Evolutionary conservation across 164 flowering plant genomes (phyloP).

Genomic region (Dillenia turbinata): DNA sequence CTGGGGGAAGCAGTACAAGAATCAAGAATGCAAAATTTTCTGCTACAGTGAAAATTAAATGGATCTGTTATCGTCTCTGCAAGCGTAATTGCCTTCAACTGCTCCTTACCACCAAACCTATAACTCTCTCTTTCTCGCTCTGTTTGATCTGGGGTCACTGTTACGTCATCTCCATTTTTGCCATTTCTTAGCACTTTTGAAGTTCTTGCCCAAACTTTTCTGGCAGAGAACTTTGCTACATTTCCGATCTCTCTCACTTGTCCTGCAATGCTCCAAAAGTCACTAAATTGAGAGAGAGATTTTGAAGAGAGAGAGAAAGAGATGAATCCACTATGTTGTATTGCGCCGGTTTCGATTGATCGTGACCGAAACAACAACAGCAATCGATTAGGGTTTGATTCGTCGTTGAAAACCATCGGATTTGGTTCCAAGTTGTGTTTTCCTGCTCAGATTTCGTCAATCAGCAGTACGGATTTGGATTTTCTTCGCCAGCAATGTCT

Average conservation of each 20-base stretch:
- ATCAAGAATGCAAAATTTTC: background rate
- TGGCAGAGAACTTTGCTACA: background rate
- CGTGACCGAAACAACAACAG: slow-evolving; percentile 44
- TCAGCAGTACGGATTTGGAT: slow-evolving; percentile 25
- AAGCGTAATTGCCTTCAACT: slow-evolving; percentile 11
- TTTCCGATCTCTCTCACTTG: slow-evolving; percentile 24
- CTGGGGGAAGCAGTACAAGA: too few relatives aligned
- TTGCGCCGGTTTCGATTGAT: slow-evolving; percentile 94
- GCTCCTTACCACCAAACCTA: slow-evolving; percentile 8
- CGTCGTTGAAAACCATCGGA: slow-evolving; percentile 19
- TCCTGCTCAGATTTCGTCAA: slow-evolving; percentile 43
- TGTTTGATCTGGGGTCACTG: slow-evolving; percentile 1
- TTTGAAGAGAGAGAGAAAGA: background rate
- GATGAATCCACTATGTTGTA: slow-evolving; percentile 99
- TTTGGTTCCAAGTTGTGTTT: slow-evolving; percentile 38
- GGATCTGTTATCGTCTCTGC: slow-evolving; percentile 29
- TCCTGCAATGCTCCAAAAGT: too few relatives aligned
- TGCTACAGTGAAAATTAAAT: slow-evolving; percentile 28
- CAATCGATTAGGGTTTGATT: slow-evolving; percentile 34
- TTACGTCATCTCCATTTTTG: slow-evolving; percentile 19
- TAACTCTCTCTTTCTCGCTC: slow-evolving; percentile 13
- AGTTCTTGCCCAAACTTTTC: slow-evolving; percentile 5
- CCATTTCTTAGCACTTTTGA: slow-evolving; percentile 24
- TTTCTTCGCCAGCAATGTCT: slow-evolving; percentile 10
- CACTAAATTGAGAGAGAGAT: too few relatives aligned